These are phyloP conservation scores for Pisolithus microcarpus DNA, from an alignment of 768 basidiomycete genomes.

Conservation along the genomic window DNA sequence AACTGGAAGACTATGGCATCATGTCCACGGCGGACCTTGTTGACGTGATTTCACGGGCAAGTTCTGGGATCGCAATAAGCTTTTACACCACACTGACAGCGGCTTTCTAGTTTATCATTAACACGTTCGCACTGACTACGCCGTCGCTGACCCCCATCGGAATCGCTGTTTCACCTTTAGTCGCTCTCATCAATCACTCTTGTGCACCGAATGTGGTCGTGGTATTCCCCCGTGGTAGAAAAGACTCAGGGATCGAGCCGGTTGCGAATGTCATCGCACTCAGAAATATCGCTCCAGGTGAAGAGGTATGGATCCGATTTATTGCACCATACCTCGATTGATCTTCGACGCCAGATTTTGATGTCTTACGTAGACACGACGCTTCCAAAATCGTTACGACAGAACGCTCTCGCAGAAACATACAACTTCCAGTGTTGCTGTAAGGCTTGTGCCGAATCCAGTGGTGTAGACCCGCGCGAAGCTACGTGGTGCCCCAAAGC, in stretches of 20 bases:
- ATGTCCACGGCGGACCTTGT: conserved; percentile 56
- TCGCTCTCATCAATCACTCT: conserved; percentile 83
- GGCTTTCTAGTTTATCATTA: conserved; percentile 69
- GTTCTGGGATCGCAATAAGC: conserved; percentile 11
- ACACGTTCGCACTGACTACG: conserved; percentile 81
- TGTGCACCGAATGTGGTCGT: conserved; percentile 85
- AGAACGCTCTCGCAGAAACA: conserved; percentile 52
- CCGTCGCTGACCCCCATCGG: conserved; percentile 77
- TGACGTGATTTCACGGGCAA: conserved; percentile 64
- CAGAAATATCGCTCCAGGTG: conserved; percentile 49
- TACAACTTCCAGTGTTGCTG: conserved; percentile 80
- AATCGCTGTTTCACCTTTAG: conserved; percentile 69
- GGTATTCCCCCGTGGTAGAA: conserved; percentile 69
- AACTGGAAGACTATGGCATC: conserved; percentile 53
- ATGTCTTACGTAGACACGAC: conserved; percentile 86
- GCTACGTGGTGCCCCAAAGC: conserved; percentile 60
- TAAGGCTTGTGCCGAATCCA: conserved; percentile 37
- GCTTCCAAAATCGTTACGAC: conserved; percentile 50
- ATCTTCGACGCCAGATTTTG: conserved; percentile 44
- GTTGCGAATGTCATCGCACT: conserved; percentile 70
- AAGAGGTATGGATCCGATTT: conserved; percentile 50
- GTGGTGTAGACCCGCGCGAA: conserved; percentile 55
- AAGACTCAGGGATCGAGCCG: conserved; percentile 40
- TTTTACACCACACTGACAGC: neutral
- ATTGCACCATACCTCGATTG: neutral